Evolutionary conservation across 129 eudicot species (phyloP), one percentile per base, ranked within the genome.

Genomic region (Arctium lappa): DNA sequence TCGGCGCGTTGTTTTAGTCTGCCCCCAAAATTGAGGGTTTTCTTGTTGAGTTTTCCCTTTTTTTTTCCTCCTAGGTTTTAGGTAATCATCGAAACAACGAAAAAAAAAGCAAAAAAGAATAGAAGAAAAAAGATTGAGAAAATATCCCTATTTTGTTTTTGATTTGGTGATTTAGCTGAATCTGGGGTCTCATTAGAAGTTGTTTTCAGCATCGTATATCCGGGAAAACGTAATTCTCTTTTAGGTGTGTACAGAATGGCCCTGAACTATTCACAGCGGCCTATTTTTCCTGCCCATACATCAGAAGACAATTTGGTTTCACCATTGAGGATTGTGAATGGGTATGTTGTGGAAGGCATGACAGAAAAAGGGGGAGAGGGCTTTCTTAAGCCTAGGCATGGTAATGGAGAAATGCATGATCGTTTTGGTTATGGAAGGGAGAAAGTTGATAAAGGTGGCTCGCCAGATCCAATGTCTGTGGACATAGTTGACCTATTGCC

Each of bases 1-100:
- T 66, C 80, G 95, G 90, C 86, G 95, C 92, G 83, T 85, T 83
- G 80, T 91, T 86, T 94, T 89, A 82, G 89, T 92, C 66, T 82
- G 92, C 85, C 84, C 87, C 91, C 86, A 86, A 92, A 90, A 89
- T 89, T 72, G 95, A 90, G 95, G 94, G 93, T 90, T 85, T 94
- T 86, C 89, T 87, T 83, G 89, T 84, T 72, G 81, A 76, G 88
- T 46, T 50, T 83, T 75, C 70, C 30, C 71, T 66, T 80, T 27
- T 31, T 39, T 38, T 33, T 33, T 33, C 36, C 36, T 33, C 44
- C 31, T 70, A 87, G 86, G 77, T 38, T 5, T 33, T 80, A 80
- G 84, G 78, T 69, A 9, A 36, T 69, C 72, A 79, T 13, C 69
- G 46, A 76, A 76, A 31, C 33, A 15, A 34, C 56, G 40, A 13